Conservation (phyloP, 495 filamentous ascomycete species). For the Aeminium ludgeri region DNA sequence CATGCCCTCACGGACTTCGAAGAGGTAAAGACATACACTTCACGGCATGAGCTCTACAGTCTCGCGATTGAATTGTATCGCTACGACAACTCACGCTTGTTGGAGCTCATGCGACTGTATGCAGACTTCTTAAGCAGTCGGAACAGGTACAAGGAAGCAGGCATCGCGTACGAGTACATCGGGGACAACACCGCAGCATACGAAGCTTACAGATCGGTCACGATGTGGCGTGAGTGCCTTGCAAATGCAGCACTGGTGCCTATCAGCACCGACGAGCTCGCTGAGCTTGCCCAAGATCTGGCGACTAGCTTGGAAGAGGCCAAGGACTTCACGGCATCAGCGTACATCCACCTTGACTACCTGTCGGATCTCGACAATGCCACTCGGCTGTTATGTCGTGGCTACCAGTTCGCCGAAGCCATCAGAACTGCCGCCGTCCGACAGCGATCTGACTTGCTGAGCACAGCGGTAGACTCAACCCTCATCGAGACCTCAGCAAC, state of each 20-base stretch:
- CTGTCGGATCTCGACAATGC: constrained; percentile 51
- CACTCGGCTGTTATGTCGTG: constrained; percentile 58
- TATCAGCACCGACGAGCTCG: constrained; percentile 38
- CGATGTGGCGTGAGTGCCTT: constrained; percentile 78
- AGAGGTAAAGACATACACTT: constrained; percentile 56
- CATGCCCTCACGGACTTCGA: constrained; percentile 49
- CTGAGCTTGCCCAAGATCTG: constrained; percentile 46
- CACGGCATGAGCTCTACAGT: constrained; percentile 64
- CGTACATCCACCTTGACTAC: constrained; percentile 66
- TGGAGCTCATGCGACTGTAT: constrained; percentile 52
- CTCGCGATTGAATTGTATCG: constrained; percentile 67
- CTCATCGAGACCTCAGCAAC: constrained; percentile 59
- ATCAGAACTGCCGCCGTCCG: constrained; percentile 46
- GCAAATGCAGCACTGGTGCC: constrained; percentile 54
- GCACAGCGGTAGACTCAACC: constrained; percentile 51
- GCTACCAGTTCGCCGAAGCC: constrained; percentile 69
- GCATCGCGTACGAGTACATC: constrained; percentile 79
- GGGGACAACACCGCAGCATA: constrained; percentile 50
- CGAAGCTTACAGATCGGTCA: constrained; percentile 62
- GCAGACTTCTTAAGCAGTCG: constrained; percentile 57
- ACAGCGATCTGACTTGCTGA: constrained; percentile 31
- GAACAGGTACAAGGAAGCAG: constrained; percentile 70
- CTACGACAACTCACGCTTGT: constrained; percentile 48
- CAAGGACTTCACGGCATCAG: constrained; percentile 67
- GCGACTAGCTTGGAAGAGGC: constrained; percentile 57